These are phyloP conservation scores for Neonectria coccinea DNA, from an alignment of 2,329 filamentous ascomycete genomes.

Conservation along the genomic window DNA sequence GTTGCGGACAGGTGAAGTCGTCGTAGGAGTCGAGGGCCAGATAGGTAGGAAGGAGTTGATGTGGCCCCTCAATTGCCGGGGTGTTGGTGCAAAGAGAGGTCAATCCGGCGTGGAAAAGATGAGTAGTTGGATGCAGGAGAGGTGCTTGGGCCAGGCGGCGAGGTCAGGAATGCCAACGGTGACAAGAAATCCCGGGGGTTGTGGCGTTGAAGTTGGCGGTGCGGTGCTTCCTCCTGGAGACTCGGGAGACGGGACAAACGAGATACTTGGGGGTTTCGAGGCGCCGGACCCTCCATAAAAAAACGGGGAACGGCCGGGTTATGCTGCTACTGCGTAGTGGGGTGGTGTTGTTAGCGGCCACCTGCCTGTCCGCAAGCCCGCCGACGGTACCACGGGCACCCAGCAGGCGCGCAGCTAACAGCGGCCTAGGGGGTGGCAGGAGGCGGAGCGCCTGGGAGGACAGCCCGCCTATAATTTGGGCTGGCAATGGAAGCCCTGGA, in stretches of 20 bases:
- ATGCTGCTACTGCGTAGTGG: conserved; percentile 16
- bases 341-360: conserved; percentile 20
- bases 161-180: conserved; percentile 43
- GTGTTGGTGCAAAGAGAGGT: conserved; percentile 27
- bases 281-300: conserved; percentile 25
- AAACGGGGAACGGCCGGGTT: conserved; percentile 20
- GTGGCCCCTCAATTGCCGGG: conserved; percentile 42
- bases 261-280: conserved; percentile 25
- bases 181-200: conserved; percentile 39
- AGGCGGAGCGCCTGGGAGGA: conserved; percentile 1
- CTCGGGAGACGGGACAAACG: conserved; percentile 23
- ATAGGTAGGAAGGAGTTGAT: conserved; percentile 28
- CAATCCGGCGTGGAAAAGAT: conserved; percentile 28
- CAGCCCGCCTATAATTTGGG: conserved; percentile 10
- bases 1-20: conserved; percentile 15
- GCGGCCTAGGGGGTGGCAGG: conserved; percentile 7
- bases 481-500: conserved; percentile 13
- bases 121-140: conserved; percentile 30
- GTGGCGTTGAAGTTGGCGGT: conserved; percentile 37
- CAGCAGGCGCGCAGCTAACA: conserved; percentile 10
- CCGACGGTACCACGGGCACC: not conserved
- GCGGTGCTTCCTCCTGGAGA: conserved; percentile 38
- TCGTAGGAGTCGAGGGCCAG: conserved; percentile 28
- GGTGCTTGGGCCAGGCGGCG: conserved; percentile 36
- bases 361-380: not conserved